These are phyloP conservation scores for Emergomyces orientalis DNA, from an alignment of 2,329 filamentous ascomycete genomes.

Conservation along the genomic window DNA sequence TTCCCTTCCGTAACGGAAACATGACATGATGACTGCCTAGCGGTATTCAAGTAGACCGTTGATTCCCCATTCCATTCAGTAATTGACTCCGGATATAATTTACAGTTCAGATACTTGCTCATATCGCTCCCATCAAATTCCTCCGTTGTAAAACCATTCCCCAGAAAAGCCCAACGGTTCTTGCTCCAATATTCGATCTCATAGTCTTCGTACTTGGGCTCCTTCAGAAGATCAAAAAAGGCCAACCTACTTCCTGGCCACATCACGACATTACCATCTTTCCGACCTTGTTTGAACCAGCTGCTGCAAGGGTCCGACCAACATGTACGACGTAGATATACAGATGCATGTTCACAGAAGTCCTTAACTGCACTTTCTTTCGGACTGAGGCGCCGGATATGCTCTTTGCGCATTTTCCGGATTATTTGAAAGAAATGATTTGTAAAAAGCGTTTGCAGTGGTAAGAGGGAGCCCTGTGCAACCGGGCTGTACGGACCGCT, in stretches of 20 bases:
- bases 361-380: slow-evolving; percentile 15
- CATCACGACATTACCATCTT: slow-evolving; percentile 18
- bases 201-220: slow-evolving; percentile 16
- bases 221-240: slow-evolving; percentile 13
- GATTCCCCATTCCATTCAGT: not conserved
- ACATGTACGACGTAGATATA: slow-evolving; percentile 13
- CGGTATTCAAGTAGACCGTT: not conserved
- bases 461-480: slow-evolving; percentile 15
- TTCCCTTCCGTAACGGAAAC: not conserved
- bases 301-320: slow-evolving; percentile 16
- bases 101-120: slow-evolving; percentile 14
- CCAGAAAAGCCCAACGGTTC: slow-evolving; percentile 16
- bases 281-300: slow-evolving; percentile 19
- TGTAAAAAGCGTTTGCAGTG: slow-evolving; percentile 10
- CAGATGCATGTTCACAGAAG: slow-evolving; percentile 13
- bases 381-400: slow-evolving; percentile 13
- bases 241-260: slow-evolving; percentile 21
- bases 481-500: slow-evolving; percentile 15
- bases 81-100: slow-evolving; percentile 10
- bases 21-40: not conserved
- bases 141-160: slow-evolving; percentile 14
- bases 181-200: slow-evolving; percentile 16
- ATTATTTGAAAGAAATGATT: slow-evolving; percentile 15
- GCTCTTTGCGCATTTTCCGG: slow-evolving; percentile 15
- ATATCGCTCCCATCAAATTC: slow-evolving; percentile 15